Percentiles rank a stretch among this genome's conserved stretches.
phyloP scores from a whole-genome alignment of 1,284 basidiomycete species.

The Anthracocystis setariae region DNA sequence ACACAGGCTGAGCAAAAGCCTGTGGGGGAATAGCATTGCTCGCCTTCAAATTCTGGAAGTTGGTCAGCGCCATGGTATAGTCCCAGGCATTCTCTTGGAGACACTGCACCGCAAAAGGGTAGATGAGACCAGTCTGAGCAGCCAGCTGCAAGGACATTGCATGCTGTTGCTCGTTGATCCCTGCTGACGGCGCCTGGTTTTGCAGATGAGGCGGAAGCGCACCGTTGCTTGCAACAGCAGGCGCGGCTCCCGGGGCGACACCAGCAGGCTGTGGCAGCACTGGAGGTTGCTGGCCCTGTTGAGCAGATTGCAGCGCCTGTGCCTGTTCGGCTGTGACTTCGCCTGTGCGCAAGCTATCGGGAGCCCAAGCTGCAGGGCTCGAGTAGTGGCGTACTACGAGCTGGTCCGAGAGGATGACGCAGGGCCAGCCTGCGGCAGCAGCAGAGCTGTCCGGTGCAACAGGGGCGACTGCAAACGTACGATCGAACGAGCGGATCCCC shows the following conservation, averaged over 20 bases:
- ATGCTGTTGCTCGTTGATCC: slow-evolving; percentile 66
- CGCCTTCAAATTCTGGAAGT: slow-evolving; percentile 65
- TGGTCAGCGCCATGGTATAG: slow-evolving; percentile 59
- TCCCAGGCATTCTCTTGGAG: slow-evolving; percentile 68
- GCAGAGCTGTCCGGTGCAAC: slow-evolving; percentile 84
- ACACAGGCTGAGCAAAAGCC: slow-evolving; percentile 43
- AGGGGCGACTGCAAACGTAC: slow-evolving; percentile 86
- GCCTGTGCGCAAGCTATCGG: slow-evolving; percentile 50
- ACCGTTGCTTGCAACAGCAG: slow-evolving; percentile 6
- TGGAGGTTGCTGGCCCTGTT: slow-evolving; percentile 9
- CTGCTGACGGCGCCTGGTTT: slow-evolving; percentile 41
- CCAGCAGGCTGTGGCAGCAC: slow-evolving; percentile 6
- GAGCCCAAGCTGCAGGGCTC: slow-evolving; percentile 76
- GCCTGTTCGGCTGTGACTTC: slow-evolving; percentile 41
- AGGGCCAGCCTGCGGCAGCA: slow-evolving; percentile 84
- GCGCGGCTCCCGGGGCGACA: slow-evolving; percentile 4
- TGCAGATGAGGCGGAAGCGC: slow-evolving; percentile 50
- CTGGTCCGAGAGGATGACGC: slow-evolving; percentile 87
- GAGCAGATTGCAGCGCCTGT: slow-evolving; percentile 21
- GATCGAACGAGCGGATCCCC: slow-evolving; percentile 90
- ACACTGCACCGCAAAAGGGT: slow-evolving; percentile 68
- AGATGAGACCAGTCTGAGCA: slow-evolving; percentile 65
- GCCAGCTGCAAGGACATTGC: slow-evolving; percentile 64
- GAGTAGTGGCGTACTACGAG: slow-evolving; percentile 85
- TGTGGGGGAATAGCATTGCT: slow-evolving; percentile 52